phyloP scores from a whole-genome alignment of 495 filamentous ascomycete species.

The Aspergillus panamensis region DNA sequence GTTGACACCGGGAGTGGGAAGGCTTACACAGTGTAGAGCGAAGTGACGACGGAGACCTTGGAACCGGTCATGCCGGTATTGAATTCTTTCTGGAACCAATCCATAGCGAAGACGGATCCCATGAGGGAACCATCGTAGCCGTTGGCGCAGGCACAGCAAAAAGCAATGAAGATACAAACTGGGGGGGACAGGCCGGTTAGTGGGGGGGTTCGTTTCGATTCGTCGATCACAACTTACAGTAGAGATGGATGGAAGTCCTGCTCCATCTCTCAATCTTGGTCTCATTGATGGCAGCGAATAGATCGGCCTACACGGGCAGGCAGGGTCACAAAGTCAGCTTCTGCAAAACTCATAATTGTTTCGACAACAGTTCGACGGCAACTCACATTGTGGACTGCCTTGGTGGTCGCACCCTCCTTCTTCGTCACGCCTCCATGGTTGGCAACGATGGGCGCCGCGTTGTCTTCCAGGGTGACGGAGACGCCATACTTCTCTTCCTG shows the following conservation, averaged over 20 bases:
- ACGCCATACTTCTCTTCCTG: conserved; percentile 9
- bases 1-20: background rate
- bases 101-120: conserved; percentile 43
- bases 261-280: conserved; percentile 54
- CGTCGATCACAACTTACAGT: conserved; percentile 38
- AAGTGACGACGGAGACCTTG: conserved; percentile 35
- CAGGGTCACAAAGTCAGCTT: background rate
- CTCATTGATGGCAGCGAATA: conserved; percentile 55
- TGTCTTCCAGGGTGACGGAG: conserved; percentile 2
- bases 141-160: conserved; percentile 50
- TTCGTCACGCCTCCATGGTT: conserved; percentile 28
- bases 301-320: conserved; percentile 42
- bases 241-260: conserved; percentile 51
- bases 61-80: conserved; percentile 44
- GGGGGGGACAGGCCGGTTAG: conserved; percentile 1
- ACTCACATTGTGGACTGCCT: conserved; percentile 52
- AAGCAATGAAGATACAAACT: conserved; percentile 34
- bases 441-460: background rate
- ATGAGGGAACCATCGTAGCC: conserved; percentile 59
- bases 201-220: background rate
- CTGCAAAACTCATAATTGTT: background rate
- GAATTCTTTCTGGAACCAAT: conserved; percentile 42
- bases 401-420: conserved; percentile 40
- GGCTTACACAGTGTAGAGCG: conserved; percentile 56
- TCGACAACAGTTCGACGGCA: background rate